Conservation (phyloP, 495 filamentous ascomycete species). For the Xylaria castorea region DNA sequence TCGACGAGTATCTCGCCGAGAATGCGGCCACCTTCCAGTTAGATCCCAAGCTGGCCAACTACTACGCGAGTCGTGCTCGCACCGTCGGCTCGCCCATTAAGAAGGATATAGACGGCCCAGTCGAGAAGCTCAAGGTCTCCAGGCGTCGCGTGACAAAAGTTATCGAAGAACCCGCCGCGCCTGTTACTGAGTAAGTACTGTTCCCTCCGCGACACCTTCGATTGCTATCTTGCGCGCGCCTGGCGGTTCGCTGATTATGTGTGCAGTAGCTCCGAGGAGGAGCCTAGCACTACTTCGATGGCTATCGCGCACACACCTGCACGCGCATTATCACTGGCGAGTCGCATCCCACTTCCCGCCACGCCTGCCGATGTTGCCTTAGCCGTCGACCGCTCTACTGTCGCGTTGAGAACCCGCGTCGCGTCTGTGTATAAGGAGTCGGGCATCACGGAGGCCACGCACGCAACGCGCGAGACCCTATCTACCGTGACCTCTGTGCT, state of each 20-base stretch:
- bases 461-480: constrained; percentile 68
- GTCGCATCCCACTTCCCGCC: constrained; percentile 71
- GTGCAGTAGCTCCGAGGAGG: constrained; percentile 35
- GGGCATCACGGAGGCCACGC: constrained; percentile 60
- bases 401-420: constrained; percentile 63
- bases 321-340: constrained; percentile 59
- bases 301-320: constrained; percentile 64
- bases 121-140: constrained; percentile 47
- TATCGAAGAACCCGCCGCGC: constrained; percentile 50
- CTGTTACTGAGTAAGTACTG: constrained; percentile 47
- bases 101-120: constrained; percentile 59
- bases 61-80: constrained; percentile 71
- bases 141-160: constrained; percentile 56
- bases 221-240: neutral
- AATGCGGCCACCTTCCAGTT: constrained; percentile 65
- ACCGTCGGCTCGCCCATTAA: constrained; percentile 76
- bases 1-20: constrained; percentile 76
- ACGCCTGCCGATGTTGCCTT: constrained; percentile 86
- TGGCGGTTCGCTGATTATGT: constrained; percentile 32
- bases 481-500: constrained; percentile 72
- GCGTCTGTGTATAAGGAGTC: constrained; percentile 55
- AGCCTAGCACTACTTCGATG: constrained; percentile 45
- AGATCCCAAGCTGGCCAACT: constrained; percentile 72
- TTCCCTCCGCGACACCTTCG: neutral
- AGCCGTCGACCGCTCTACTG: constrained; percentile 76